A percentile compares a stretch with the other conserved stretches of the same genome.
These are phyloP conservation scores for Cercospora sp. DNA, from an alignment of 2,329 filamentous ascomycete genomes.

Conservation along the genomic window DNA sequence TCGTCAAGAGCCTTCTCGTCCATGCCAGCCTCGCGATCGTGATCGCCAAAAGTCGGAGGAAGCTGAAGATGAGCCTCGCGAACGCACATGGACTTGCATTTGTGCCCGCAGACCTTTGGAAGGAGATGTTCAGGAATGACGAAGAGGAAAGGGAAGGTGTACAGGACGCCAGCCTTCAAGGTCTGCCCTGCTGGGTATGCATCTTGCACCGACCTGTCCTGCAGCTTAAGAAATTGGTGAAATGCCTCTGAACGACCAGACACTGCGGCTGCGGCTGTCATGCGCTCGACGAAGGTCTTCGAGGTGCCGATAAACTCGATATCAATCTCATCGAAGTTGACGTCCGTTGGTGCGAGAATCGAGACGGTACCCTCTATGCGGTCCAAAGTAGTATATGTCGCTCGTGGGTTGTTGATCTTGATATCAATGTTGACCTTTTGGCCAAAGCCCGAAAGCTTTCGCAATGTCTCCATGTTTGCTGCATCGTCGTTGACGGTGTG, in stretches of 20 bases:
- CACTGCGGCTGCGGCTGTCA: constrained; percentile 54
- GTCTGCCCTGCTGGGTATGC: constrained; percentile 58
- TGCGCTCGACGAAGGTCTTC: constrained; percentile 57
- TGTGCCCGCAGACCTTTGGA: constrained; percentile 60
- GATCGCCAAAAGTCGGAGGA: constrained; percentile 56
- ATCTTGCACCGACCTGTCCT: constrained; percentile 44
- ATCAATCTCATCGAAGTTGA: constrained; percentile 58
- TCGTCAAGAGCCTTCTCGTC: constrained; percentile 59
- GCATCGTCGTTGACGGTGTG: constrained; percentile 19
- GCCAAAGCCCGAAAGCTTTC: constrained; percentile 31
- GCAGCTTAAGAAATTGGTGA: constrained; percentile 63
- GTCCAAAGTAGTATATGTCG: constrained; percentile 59
- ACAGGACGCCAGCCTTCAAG: constrained; percentile 56
- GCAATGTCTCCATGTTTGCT: constrained; percentile 31
- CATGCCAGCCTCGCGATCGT: constrained; percentile 40
- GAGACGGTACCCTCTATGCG: constrained; percentile 56
- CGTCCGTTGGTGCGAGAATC: constrained; percentile 54
- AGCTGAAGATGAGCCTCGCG: constrained; percentile 58
- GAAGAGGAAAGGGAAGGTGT: constrained; percentile 65
- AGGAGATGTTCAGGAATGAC: constrained; percentile 62
- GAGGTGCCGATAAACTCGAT: constrained; percentile 59
- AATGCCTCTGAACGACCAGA: constrained; percentile 57
- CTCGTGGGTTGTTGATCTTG: constrained; percentile 42
- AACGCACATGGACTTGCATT: constrained; percentile 53
- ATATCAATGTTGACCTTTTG: constrained; percentile 48